A percentile compares a stretch with the other conserved stretches of the same genome.
Evolutionary conservation across 768 basidiomycete genomes (phyloP).

Genomic region (Candolleomyces aberdarensis): DNA sequence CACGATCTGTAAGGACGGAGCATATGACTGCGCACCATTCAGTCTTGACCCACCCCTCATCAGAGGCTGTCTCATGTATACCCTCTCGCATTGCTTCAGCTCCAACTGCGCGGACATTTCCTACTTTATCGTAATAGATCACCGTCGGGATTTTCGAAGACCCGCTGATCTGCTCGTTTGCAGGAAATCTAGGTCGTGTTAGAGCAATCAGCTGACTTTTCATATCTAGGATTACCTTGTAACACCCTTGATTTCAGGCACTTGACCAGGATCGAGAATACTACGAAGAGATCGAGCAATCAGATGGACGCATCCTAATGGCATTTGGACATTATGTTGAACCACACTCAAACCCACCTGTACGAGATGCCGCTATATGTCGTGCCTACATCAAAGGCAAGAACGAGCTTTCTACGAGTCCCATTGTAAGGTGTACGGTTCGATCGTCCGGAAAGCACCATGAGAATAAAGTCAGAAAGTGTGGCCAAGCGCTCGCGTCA

Average conservation of each 20-base stretch:
- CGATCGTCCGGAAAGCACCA: too few relatives aligned
- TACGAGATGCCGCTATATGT: too few relatives aligned
- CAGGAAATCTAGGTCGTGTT: conserved; percentile 34
- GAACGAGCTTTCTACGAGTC: too few relatives aligned
- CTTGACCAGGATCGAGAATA: conserved; percentile 36
- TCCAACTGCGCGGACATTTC: conserved; percentile 34
- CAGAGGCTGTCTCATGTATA: conserved; percentile 34
- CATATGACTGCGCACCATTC: conserved; percentile 34
- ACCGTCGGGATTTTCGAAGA: conserved; percentile 46
- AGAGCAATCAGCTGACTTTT: too few relatives aligned
- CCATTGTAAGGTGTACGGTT: too few relatives aligned
- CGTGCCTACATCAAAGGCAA: too few relatives aligned
- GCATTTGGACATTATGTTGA: too few relatives aligned
- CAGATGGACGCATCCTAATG: too few relatives aligned
- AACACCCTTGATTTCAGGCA: conserved; percentile 18
- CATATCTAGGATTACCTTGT: too few relatives aligned
- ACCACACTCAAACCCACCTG: too few relatives aligned
- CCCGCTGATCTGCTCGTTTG: conserved; percentile 35
- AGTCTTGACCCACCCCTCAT: conserved; percentile 41
- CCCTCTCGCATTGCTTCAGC: conserved; percentile 39
- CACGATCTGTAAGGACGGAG: background rate
- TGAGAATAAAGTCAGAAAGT: too few relatives aligned
- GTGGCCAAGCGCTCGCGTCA: too few relatives aligned
- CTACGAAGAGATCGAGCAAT: conserved; percentile 7
- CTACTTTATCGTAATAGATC: conserved; percentile 41